Evolutionary conservation across 306 rosid genomes (phyloP).

Genomic region (Sphenostylis stenocarpa): DNA sequence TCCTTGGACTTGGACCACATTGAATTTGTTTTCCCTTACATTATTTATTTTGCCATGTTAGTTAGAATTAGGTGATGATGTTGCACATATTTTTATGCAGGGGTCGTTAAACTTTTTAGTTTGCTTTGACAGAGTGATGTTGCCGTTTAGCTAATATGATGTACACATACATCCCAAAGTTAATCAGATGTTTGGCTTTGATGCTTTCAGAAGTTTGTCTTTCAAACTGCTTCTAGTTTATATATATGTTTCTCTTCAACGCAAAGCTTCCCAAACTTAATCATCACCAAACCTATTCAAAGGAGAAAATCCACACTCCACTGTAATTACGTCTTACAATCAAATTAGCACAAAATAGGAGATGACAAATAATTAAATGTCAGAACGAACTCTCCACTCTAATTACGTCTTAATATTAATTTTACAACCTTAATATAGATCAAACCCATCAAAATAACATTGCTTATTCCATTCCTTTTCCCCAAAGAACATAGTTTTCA

Average conservation of each 20-base stretch:
- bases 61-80: conserved; percentile 31
- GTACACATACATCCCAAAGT: conserved; percentile 19
- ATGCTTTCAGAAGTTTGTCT: conserved; percentile 26
- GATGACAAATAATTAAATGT: too few relatives aligned
- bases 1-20: conserved; percentile 6
- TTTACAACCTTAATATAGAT: too few relatives aligned
- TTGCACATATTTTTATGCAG: neutral
- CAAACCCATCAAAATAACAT: too few relatives aligned
- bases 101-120: conserved; percentile 30
- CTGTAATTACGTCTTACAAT: neutral
- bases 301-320: neutral
- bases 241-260: neutral
- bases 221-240: neutral
- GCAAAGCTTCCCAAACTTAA: neutral
- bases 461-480: too few relatives aligned
- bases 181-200: conserved; percentile 8
- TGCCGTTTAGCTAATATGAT: conserved; percentile 36
- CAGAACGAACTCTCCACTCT: too few relatives aligned
- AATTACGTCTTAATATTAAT: too few relatives aligned
- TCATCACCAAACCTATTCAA: neutral
- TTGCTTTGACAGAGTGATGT: conserved; percentile 34
- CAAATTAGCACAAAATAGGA: neutral
- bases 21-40: neutral
- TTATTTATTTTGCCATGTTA: conserved; percentile 2
- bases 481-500: too few relatives aligned